Evolutionary conservation across 148 eudicot genomes (phyloP), one percentile per base, ranked within the genome.

Genomic region (Rhododendron vialii): DNA sequence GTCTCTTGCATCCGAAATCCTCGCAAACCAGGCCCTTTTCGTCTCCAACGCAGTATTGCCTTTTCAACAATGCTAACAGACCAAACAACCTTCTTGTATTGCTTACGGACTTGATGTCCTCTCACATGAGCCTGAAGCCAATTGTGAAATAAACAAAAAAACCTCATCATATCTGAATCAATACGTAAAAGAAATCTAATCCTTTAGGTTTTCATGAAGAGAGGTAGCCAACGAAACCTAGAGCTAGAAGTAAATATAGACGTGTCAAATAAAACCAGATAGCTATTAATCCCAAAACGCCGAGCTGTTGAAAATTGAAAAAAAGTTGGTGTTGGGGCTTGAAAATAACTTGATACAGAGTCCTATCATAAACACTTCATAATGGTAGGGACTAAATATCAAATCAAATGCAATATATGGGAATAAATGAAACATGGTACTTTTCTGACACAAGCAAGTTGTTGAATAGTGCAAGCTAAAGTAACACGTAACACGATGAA

Each of bases 1-100:
- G 57, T 78, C 84, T 57, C 88, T 84, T 75, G 89, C 69, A 41
- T 89, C 90, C 88, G 93, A 80, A 93, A 92, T 74, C 98, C 98
- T 81, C 95, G 96, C 18, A 95, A 90, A 65, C 98, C 96, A 63
- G 83, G 80, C 22, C 91, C 90, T 86, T 91, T 93, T 13, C 95
- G 92, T 82, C 96, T 91, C 98, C 98, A 95, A 65, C 96, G 93
- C 88, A 95, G 87, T 82, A 94, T 92, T 43, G 88, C 95, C 91
- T 93, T 93, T 84, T 95, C 95, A 85, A 95, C 79, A 74, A 95
- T 91, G 51, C 98, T 90, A 81, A 93, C 94, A 48, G 93, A 91
- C 98, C 96, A 93, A 30, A 90, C 89, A 45, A 95, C 90, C 78
- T 90, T 87, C 86, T 90, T 93, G 82, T 93, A 93, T 76, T 95